phyloP scores from a whole-genome alignment of 495 filamentous ascomycete genomes.

The Trypethelium eluteriae region DNA sequence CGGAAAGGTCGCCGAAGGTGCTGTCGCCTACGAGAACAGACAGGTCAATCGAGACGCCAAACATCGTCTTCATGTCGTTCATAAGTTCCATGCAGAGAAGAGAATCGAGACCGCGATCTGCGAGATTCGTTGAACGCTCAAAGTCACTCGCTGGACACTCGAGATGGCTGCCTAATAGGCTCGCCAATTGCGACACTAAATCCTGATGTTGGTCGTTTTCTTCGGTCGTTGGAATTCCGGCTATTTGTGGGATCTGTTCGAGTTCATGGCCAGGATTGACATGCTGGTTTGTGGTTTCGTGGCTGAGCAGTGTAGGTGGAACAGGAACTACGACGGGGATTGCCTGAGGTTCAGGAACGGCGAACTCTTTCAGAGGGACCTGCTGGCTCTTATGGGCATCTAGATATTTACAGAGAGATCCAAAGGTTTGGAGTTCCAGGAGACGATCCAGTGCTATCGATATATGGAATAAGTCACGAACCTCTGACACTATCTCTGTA shows the following conservation, averaged over 20 bases:
- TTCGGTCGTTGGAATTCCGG: not conserved
- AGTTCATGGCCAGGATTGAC: not conserved
- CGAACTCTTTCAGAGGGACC: not conserved
- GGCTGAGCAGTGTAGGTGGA: not conserved
- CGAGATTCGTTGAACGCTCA: not conserved
- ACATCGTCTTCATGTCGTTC: not conserved
- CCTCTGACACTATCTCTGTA: not conserved
- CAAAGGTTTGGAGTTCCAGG: not conserved
- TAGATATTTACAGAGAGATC: constrained; percentile 1
- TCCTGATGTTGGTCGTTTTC: not conserved
- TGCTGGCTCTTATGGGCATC: not conserved
- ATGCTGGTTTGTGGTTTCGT: not conserved
- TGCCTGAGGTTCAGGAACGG: not conserved
- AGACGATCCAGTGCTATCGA: not conserved
- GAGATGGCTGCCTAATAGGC: not conserved
- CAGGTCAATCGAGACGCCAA: not conserved
- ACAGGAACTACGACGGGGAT: not conserved
- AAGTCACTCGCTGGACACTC: not conserved
- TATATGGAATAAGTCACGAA: not conserved
- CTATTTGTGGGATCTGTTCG: not conserved
- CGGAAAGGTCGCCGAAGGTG: not conserved
- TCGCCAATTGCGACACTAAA: not conserved
- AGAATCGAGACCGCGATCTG: not conserved
- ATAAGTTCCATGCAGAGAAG: not conserved
- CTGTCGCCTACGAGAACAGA: not conserved